A percentile compares a stretch with the other conserved stretches of the same genome.
phyloP scores from a whole-genome alignment of 768 basidiomycete species.

The Psilocybe tampanensis region DNA sequence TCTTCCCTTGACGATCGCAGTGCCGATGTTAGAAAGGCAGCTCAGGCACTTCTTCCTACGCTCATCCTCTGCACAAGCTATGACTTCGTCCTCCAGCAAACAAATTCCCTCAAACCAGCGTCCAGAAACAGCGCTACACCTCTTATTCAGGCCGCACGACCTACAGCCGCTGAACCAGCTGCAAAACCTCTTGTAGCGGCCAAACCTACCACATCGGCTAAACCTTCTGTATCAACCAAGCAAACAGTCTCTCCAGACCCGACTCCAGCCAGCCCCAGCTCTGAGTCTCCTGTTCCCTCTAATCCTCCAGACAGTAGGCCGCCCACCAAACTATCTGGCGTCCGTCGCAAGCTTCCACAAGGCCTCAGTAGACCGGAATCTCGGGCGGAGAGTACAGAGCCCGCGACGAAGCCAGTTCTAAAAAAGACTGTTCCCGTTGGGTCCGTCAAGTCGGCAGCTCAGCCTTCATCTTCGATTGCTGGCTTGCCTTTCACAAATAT shows the following conservation, averaged over 20 bases:
- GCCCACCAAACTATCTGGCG: constrained; percentile 56
- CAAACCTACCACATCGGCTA: too few relatives aligned
- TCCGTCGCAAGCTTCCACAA: constrained; percentile 73
- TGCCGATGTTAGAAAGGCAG: constrained; percentile 89
- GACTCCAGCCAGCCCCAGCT: constrained; percentile 27
- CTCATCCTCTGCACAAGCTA: constrained; percentile 78
- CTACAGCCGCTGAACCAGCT: constrained; percentile 34
- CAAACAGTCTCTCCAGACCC: constrained; percentile 33
- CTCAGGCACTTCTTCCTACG: constrained; percentile 77
- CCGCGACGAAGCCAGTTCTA: constrained; percentile 30
- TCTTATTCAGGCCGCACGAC: constrained; percentile 84
- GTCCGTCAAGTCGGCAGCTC: constrained; percentile 10
- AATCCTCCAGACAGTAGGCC: constrained; percentile 38
- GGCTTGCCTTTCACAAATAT: constrained; percentile 50
- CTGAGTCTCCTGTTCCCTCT: constrained; percentile 45
- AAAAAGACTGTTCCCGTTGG: constrained; percentile 31
- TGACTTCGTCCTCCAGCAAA: constrained; percentile 85
- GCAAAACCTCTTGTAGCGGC: constrained; percentile 26
- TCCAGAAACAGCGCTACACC: constrained; percentile 83
- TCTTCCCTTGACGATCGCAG: constrained; percentile 88
- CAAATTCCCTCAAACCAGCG: constrained; percentile 87
- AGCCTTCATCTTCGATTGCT: constrained; percentile 19
- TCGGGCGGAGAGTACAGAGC: constrained; percentile 45
- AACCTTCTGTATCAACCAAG: too few relatives aligned
- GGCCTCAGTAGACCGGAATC: constrained; percentile 58